A percentile compares a stretch with the other conserved stretches of the same genome.
phyloP scores from a whole-genome alignment of 2,329 filamentous ascomycete species.

The Epichloe sibirici region DNA sequence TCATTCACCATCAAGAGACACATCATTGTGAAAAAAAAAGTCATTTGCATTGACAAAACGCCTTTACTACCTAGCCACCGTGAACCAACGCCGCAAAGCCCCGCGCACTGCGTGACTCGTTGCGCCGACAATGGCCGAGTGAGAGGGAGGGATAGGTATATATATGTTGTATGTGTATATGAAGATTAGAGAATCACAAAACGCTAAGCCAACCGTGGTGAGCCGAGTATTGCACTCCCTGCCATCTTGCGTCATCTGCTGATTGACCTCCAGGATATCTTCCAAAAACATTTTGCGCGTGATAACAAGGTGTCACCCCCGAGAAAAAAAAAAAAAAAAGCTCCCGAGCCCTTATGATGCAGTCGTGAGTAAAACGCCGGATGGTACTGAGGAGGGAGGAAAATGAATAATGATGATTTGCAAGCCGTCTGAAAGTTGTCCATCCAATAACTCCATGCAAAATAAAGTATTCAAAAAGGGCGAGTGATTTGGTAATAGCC shows the following conservation, averaged over 20 bases:
- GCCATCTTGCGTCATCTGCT: neutral
- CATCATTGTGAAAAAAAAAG: no score
- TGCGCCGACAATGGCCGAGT: no score
- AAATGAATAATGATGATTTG: neutral
- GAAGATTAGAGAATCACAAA: conserved; percentile 15
- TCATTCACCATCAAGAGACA: no score
- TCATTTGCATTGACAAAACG: no score
- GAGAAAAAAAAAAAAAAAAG: neutral
- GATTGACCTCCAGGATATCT: neutral
- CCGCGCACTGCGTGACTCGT: no score
- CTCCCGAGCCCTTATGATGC: neutral
- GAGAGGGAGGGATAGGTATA: no score
- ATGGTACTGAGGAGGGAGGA: neutral
- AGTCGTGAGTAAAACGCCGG: neutral
- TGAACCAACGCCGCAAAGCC: no score
- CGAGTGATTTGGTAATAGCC: neutral
- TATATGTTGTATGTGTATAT: neutral
- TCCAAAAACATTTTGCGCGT: neutral
- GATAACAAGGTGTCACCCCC: neutral
- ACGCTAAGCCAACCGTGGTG: neutral
- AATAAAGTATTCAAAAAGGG: neutral
- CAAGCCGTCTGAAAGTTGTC: neutral
- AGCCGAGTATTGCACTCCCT: neutral
- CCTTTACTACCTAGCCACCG: no score
- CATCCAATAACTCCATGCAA: neutral